Conservation (phyloP, 2,329 filamentous ascomycete species). For the Pyricularia grisea region DNA sequence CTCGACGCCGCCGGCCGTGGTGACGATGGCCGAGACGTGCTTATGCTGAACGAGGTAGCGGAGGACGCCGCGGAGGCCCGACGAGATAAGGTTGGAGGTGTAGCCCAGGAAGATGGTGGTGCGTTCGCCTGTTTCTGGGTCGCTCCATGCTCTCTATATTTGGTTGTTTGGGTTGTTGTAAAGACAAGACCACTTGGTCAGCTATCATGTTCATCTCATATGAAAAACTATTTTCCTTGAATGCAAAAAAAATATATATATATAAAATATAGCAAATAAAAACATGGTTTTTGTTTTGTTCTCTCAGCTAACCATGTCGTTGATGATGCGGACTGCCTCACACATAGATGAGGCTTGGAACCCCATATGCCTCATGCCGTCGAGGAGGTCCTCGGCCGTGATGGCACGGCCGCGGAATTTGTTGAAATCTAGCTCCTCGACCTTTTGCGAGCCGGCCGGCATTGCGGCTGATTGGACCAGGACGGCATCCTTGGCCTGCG, state of each 20-base stretch:
- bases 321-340: conserved; percentile 84
- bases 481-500: conserved; percentile 67
- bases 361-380: conserved; percentile 80
- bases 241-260: background rate
- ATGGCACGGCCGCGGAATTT: conserved; percentile 63
- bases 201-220: background rate
- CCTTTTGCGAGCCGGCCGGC: conserved; percentile 67
- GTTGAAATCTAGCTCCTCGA: conserved; percentile 90
- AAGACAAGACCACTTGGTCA: conserved; percentile 6
- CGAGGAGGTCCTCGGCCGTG: conserved; percentile 75
- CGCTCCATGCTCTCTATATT: conserved; percentile 62
- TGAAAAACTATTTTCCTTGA: background rate
- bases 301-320: conserved; percentile 70
- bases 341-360: conserved; percentile 62
- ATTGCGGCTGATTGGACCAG: conserved; percentile 76
- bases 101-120: conserved; percentile 97
- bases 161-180: conserved; percentile 7
- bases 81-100: conserved; percentile 96
- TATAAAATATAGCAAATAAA: background rate
- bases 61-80: conserved; percentile 81
- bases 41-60: conserved; percentile 89
- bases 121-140: conserved; percentile 66
- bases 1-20: conserved; percentile 89
- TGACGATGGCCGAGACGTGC: conserved; percentile 88
- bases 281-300: conserved; percentile 1